These are phyloP conservation scores for Nicotiana tomentosiformis DNA, from an alignment of 257 asterid genomes.

Conservation along the genomic window DNA sequence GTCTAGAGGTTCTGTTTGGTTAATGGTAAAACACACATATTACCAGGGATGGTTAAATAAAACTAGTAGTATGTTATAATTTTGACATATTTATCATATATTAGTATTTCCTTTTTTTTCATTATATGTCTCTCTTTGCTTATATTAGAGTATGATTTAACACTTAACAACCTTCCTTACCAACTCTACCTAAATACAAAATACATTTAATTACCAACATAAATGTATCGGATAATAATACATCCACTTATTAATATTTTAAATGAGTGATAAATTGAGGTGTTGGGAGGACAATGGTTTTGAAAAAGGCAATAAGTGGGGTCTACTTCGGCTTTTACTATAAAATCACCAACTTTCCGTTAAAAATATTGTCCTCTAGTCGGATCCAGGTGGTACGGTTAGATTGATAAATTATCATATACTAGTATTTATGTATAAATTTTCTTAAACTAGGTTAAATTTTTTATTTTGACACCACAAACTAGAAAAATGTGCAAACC, in stretches of 20 bases:
- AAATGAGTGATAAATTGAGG: background rate
- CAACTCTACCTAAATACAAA: background rate
- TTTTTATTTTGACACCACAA: too few relatives aligned
- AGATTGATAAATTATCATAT: too few relatives aligned
- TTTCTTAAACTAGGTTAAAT: too few relatives aligned
- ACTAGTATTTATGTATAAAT: too few relatives aligned
- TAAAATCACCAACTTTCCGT: too few relatives aligned
- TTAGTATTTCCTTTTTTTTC: background rate
- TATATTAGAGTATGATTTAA: background rate
- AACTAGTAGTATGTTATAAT: too few relatives aligned
- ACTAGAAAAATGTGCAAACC: too few relatives aligned
- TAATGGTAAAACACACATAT: too few relatives aligned
- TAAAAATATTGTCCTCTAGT: too few relatives aligned
- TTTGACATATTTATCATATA: background rate
- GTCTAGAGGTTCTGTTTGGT: too few relatives aligned
- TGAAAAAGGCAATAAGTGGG: background rate
- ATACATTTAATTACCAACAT: background rate
- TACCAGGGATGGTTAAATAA: too few relatives aligned
- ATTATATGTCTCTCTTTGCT: background rate
- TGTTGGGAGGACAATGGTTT: background rate
- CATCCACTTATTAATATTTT: background rate
- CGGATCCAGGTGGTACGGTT: too few relatives aligned
- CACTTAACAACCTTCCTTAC: background rate
- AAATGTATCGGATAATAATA: background rate
- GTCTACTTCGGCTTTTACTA: background rate